phyloP scores from a whole-genome alignment of 768 basidiomycete species.

The Pilatotrama ljubarskyi region DNA sequence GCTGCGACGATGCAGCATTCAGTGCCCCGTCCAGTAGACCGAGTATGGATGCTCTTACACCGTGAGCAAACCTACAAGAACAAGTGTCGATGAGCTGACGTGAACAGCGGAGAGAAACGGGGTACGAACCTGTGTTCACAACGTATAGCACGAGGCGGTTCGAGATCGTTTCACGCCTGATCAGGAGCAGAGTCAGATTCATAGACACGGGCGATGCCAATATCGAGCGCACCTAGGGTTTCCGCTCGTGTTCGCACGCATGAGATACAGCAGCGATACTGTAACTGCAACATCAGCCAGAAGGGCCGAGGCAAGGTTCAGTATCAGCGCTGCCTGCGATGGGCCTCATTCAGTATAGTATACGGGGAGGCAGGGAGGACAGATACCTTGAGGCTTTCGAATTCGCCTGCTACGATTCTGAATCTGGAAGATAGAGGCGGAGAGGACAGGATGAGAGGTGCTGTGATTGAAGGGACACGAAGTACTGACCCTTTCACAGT shows the following conservation, averaged over 20 bases:
- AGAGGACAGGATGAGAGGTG: background rate
- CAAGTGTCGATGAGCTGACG: background rate
- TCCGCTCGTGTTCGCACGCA: constrained; percentile 52
- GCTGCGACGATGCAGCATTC: constrained; percentile 31
- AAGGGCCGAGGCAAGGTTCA: constrained; percentile 52
- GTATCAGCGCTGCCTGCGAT: constrained; percentile 48
- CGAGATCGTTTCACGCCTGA: constrained; percentile 42
- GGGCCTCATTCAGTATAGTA: background rate
- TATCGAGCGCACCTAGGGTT: constrained; percentile 42
- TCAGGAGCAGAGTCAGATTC: no score
- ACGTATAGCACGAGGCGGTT: constrained; percentile 50
- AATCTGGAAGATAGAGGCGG: background rate
- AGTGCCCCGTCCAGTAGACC: background rate
- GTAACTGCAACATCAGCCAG: constrained; percentile 54
- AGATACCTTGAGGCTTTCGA: constrained; percentile 34
- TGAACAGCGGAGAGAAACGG: background rate
- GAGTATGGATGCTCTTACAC: constrained; percentile 33
- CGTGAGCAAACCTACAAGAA: constrained; percentile 41
- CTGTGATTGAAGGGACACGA: no score
- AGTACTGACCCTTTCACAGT: constrained; percentile 50
- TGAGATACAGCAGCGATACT: constrained; percentile 47
- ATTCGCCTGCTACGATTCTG: constrained; percentile 35
- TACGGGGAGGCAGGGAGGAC: background rate
- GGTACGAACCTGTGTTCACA: constrained; percentile 52
- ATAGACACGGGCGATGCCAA: no score